Conservation (phyloP, 495 filamentous ascomycete genomes). For the Penicillium turbatum region DNA sequence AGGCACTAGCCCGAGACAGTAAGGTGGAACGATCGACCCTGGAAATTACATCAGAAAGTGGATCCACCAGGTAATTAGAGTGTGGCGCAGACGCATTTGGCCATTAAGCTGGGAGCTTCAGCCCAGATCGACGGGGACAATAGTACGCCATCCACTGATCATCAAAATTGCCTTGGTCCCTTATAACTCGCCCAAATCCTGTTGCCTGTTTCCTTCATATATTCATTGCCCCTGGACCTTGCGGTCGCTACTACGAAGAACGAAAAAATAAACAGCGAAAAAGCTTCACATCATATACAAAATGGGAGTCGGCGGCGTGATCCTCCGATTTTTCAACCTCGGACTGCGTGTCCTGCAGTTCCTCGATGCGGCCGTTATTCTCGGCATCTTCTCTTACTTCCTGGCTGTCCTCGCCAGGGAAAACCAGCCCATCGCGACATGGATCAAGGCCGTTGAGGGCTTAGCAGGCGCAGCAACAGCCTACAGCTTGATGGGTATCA, state of each 20-base stretch:
- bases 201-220: constrained; percentile 20
- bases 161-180: constrained; percentile 17
- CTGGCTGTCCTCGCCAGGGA: constrained; percentile 52
- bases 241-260: background rate
- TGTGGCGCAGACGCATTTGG: constrained; percentile 14
- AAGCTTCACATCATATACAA: constrained; percentile 5
- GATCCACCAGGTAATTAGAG: background rate
- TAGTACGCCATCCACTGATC: constrained; percentile 25
- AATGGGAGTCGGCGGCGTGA: constrained; percentile 50
- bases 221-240: constrained; percentile 2
- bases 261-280: background rate
- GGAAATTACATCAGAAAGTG: constrained; percentile 4
- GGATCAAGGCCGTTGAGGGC: constrained; percentile 74
- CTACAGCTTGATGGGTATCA: constrained; percentile 64
- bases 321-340: constrained; percentile 59
- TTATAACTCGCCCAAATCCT: constrained; percentile 25
- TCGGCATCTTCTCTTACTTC: constrained; percentile 72
- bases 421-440: constrained; percentile 54
- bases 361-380: constrained; percentile 62
- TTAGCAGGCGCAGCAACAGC: constrained; percentile 68
- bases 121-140: constrained; percentile 9
- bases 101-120: constrained; percentile 9
- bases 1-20: background rate
- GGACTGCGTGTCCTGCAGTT: constrained; percentile 68
- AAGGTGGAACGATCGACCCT: background rate